These are phyloP conservation scores for Barnettozyma pratensis DNA, from an alignment of 805 yeast genomes.

Conservation along the genomic window DNA sequence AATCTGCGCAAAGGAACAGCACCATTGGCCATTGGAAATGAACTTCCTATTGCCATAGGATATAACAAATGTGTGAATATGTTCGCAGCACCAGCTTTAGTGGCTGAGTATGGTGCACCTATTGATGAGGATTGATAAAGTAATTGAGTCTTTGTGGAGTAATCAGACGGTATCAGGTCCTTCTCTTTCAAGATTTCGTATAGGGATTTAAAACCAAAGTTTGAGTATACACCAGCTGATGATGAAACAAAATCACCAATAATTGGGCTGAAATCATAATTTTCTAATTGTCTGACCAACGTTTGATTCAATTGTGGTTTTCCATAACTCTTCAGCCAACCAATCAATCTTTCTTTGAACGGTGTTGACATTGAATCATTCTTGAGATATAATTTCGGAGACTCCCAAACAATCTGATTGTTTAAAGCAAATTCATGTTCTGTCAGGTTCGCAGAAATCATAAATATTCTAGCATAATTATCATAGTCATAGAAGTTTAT, in stretches of 20 bases:
- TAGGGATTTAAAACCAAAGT: constrained; percentile 26
- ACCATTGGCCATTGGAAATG: constrained; percentile 13
- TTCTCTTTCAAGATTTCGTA: constrained; percentile 17
- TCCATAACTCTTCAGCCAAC: constrained; percentile 42
- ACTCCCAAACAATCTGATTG: constrained; percentile 64
- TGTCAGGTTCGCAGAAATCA: constrained; percentile 59
- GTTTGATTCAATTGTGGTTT: constrained; percentile 21
- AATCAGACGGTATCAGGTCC: constrained; percentile 8
- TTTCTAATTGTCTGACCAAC: constrained; percentile 27
- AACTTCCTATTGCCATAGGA: constrained; percentile 15
- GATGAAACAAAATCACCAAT: constrained; percentile 53
- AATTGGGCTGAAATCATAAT: constrained; percentile 41
- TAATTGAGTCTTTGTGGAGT: constrained; percentile 16
- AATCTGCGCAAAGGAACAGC: constrained; percentile 17
- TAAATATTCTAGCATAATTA: constrained; percentile 40
- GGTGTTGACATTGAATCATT: constrained; percentile 6
- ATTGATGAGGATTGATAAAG: constrained; percentile 32
- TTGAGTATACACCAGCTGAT: constrained; percentile 38
- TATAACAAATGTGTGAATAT: constrained; percentile 22
- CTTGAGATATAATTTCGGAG: constrained; percentile 36
- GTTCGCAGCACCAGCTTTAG: constrained; percentile 10
- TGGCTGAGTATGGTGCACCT: constrained; percentile 15
- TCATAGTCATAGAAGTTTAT: constrained; percentile 42
- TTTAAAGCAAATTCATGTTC: constrained; percentile 48
- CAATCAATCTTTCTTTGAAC: constrained; percentile 41